Base-by-base conservation (phyloP, 2,329 filamentous ascomycete genomes). In the Aspergillus pseudoviridinutans region DNA sequence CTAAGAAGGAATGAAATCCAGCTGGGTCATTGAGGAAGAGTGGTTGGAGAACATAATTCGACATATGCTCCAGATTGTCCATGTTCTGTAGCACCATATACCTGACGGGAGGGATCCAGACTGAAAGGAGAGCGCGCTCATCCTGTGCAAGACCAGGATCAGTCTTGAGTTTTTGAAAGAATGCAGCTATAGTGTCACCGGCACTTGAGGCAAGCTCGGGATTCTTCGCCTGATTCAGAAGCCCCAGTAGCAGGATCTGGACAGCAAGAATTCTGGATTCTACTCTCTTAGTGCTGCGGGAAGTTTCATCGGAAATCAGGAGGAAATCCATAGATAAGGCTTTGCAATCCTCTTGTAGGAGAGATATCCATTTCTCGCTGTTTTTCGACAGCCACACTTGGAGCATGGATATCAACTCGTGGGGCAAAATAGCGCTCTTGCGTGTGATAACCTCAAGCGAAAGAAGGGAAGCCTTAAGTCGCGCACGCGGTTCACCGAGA, bases 1-100 rank as follows among this genome's bases (percentile, higher is more conserved):
- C 74, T n/a, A 91, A 72, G 58, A 90, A 87, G 3, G 42, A 46
- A 10, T 64, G 60, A 55, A 77, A 77, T 4, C 72, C 74, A 38
- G 51, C 56, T 7, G 68, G 61, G 24, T 75, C 70, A 44, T 66
- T 58, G 32, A 61, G 65, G 53, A 76, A 76, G 3, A 77, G 56
- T 10, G 72, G 71, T 17, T 68, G 63, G 17, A 78, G 64, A 27
- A 76, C 64, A 57, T 74, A 67, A 38, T 68, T 72, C 10, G 72
- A 73, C 22, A 75, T 65, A 10, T 66, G 55, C 47, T 77, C 74
- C 50, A 78, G 50, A 17, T 61, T 65, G 17, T 73, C 67, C 51
- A 74, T 55, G 35, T 76, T 72, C 28, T 72, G 64, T 38, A 77
- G 58, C n/a, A 74, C 61, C 27, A 74, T 64, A 51, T 74, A 65